Conservation (phyloP, 1,284 basidiomycete genomes). For the Ceratobasidium sp. region DNA sequence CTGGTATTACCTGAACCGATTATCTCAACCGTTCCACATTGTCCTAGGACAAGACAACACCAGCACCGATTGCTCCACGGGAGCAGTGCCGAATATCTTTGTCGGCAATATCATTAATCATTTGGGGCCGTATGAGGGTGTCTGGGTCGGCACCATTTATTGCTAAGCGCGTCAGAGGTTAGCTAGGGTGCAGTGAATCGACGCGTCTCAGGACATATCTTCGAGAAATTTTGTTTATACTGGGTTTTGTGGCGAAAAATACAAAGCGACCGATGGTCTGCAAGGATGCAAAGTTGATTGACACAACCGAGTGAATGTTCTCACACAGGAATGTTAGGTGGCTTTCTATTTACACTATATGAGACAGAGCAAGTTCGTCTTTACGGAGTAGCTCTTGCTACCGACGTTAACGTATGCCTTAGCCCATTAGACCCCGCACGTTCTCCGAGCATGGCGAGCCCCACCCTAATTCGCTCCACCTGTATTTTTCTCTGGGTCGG, state of each 20-base stretch:
- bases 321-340: too few species aligned
- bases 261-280: background rate
- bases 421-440: too few species aligned
- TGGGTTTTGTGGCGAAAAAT: slow-evolving; percentile 22
- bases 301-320: too few species aligned
- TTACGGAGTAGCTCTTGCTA: too few species aligned
- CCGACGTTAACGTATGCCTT: too few species aligned
- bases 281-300: background rate
- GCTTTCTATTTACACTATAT: too few species aligned
- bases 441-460: too few species aligned
- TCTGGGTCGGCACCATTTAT: slow-evolving; percentile 44
- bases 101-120: slow-evolving; percentile 44
- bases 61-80: slow-evolving; percentile 39
- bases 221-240: background rate
- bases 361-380: too few species aligned
- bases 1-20: slow-evolving; percentile 53
- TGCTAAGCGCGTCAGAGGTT: slow-evolving; percentile 5
- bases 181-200: background rate
- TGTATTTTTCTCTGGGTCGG: too few species aligned
- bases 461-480: too few species aligned
- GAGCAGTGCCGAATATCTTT: slow-evolving; percentile 45
- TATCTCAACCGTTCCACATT: background rate
- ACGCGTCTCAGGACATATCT: background rate
- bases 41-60: slow-evolving; percentile 46
- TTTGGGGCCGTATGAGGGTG: slow-evolving; percentile 42